Conservation (phyloP, 331 rosid genomes). For the Acacia pycnantha region DNA sequence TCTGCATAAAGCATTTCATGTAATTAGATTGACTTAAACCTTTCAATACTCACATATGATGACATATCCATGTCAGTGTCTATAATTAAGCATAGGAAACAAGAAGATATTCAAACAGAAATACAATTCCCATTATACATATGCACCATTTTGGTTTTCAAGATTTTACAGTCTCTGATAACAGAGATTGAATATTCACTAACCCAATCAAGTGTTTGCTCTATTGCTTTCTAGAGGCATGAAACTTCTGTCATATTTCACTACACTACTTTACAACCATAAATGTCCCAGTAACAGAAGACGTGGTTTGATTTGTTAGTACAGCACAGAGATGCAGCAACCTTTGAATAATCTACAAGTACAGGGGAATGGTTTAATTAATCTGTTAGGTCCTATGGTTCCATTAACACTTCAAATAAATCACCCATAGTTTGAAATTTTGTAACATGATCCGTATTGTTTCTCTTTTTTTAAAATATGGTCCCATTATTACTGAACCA, state of each 20-base stretch:
- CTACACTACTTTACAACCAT: not conserved
- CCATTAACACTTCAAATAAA: not conserved
- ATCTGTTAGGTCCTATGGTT: not conserved
- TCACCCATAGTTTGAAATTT: not conserved
- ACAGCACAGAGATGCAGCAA: not conserved
- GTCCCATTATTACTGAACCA: not conserved
- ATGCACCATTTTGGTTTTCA: not conserved
- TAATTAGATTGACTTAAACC: conserved; percentile 24
- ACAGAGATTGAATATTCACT: not conserved
- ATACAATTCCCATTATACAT: not conserved
- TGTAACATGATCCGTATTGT: not conserved
- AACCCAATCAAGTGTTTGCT: not conserved
- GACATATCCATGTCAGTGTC: not conserved
- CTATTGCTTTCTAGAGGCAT: not conserved
- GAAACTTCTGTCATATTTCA: not conserved
- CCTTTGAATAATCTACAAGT: not conserved
- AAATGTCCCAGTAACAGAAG: not conserved
- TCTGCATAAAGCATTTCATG: conserved; percentile 57
- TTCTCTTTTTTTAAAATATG: too few relatives aligned
- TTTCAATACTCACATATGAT: conserved; percentile 8
- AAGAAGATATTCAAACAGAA: not conserved
- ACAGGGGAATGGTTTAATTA: not conserved
- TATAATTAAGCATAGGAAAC: not conserved
- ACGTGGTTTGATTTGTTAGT: not conserved
- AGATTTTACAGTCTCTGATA: not conserved